Percentiles rank a stretch among this genome's conserved stretches.
phyloP scores from a whole-genome alignment of 2,329 filamentous ascomycete species.

The Pseudocercospora eumusae region DNA sequence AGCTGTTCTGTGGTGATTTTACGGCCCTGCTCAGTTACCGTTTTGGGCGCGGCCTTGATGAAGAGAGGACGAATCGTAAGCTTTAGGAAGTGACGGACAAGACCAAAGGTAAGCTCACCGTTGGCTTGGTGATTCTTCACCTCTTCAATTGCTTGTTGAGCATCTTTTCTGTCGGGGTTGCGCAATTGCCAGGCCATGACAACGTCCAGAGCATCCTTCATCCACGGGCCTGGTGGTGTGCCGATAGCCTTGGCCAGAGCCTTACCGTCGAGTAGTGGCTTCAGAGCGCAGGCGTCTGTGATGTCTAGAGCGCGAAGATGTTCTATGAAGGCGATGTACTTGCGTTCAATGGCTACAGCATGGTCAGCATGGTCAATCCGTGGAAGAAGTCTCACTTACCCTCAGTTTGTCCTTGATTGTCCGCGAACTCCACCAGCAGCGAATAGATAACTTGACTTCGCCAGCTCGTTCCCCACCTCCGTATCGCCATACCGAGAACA shows the following conservation, averaged over 20 bases:
- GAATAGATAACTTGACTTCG: slow-evolving; percentile 68
- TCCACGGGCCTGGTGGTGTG: slow-evolving; percentile 77
- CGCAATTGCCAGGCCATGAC: slow-evolving; percentile 87
- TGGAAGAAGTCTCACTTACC: slow-evolving; percentile 49
- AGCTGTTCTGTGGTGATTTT: slow-evolving; percentile 52
- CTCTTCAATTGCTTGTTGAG: slow-evolving; percentile 49
- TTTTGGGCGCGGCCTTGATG: slow-evolving; percentile 55
- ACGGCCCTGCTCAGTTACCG: slow-evolving; percentile 60
- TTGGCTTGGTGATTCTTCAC: slow-evolving; percentile 43
- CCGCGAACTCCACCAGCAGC: slow-evolving; percentile 62
- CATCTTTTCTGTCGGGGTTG: slow-evolving; percentile 67
- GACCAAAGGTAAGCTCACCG: slow-evolving; percentile 54
- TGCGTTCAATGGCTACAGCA: slow-evolving; percentile 47
- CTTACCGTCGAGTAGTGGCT: slow-evolving; percentile 68
- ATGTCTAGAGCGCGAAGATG: slow-evolving; percentile 56
- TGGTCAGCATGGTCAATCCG: slow-evolving; percentile 15
- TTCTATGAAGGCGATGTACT: slow-evolving; percentile 57
- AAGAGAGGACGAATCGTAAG: slow-evolving; percentile 69
- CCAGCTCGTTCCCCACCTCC: slow-evolving; percentile 73
- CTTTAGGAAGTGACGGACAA: slow-evolving; percentile 60
- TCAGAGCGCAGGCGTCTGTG: slow-evolving; percentile 52
- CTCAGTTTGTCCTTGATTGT: slow-evolving; percentile 43
- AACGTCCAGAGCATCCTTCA: slow-evolving; percentile 74
- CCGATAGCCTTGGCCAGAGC: slow-evolving; percentile 67
- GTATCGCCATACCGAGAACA: slow-evolving; percentile 71